phyloP scores from a whole-genome alignment of 805 yeast species.

The Saturnispora sanitii region DNA sequence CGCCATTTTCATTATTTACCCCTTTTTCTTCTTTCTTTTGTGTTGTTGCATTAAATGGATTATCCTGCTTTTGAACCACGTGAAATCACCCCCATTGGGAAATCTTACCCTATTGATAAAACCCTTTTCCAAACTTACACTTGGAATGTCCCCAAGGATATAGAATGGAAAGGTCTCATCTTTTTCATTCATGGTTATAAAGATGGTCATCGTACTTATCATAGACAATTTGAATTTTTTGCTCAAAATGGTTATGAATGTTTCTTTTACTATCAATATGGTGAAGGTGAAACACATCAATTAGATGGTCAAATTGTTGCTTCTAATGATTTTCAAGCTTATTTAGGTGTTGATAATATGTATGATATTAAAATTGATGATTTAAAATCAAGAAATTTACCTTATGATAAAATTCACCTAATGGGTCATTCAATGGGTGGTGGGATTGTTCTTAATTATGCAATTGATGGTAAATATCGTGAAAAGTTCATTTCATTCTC shows the following conservation, averaged over 20 bases:
- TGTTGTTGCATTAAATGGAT: neutral
- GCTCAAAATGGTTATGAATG: constrained; percentile 48
- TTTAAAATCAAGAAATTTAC: constrained; percentile 15
- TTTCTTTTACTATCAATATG: constrained; percentile 66
- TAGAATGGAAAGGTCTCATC: constrained; percentile 39
- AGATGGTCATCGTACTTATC: constrained; percentile 43
- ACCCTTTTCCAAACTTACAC: constrained; percentile 19
- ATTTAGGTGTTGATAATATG: constrained; percentile 52
- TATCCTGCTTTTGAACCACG: constrained; percentile 11
- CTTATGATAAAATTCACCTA: constrained; percentile 38
- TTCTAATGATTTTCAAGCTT: constrained; percentile 47
- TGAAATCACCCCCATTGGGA: constrained; percentile 7
- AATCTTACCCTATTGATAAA: constrained; percentile 13
- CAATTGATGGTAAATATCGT: constrained; percentile 41
- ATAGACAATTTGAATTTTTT: constrained; percentile 44
- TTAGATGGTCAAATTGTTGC: constrained; percentile 40
- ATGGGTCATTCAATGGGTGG: constrained; percentile 82
- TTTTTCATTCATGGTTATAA: constrained; percentile 65
- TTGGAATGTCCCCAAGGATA: constrained; percentile 10
- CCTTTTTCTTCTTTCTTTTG: neutral
- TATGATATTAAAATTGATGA: constrained; percentile 35
- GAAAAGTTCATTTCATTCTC: constrained; percentile 38
- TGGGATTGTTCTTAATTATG: constrained; percentile 56
- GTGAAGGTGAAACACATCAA: constrained; percentile 57
- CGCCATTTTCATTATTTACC: neutral